Conservation (phyloP, 2,329 filamentous ascomycete genomes). For the Teratosphaeria epicoccoides region DNA sequence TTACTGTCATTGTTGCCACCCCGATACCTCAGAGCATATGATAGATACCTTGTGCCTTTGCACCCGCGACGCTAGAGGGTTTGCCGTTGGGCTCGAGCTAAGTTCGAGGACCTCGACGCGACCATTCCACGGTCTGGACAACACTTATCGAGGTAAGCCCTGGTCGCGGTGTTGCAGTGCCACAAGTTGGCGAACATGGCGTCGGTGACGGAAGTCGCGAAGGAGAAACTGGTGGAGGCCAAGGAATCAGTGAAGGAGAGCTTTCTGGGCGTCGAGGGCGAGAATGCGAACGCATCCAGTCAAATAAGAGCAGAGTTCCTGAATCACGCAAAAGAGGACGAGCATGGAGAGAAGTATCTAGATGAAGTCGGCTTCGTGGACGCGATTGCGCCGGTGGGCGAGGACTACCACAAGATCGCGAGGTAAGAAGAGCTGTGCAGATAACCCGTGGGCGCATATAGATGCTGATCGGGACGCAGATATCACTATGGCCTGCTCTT, state of each 20-base stretch:
- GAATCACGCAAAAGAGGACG: conserved; percentile 64
- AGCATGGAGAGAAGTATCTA: conserved; percentile 69
- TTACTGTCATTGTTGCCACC: too few relatives aligned
- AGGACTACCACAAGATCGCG: conserved; percentile 97
- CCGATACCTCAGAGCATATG: too few relatives aligned
- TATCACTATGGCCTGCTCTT: conserved; percentile 86
- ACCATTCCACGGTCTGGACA: too few relatives aligned
- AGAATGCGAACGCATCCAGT: conserved; percentile 51
- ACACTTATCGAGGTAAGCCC: neutral
- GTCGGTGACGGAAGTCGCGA: conserved; percentile 59
- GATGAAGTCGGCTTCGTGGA: conserved; percentile 78
- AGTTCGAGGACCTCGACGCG: too few relatives aligned
- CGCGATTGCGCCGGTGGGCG: conserved; percentile 71
- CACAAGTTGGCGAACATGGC: conserved; percentile 23
- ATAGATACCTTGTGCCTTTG: too few relatives aligned
- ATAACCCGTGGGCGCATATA: neutral
- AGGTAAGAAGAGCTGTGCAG: conserved; percentile 27
- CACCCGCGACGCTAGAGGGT: too few relatives aligned
- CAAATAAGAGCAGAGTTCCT: conserved; percentile 69
- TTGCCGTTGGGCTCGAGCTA: too few relatives aligned
- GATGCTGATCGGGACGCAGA: neutral
- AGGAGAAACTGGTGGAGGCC: conserved; percentile 27
- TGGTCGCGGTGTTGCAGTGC: conserved; percentile 19
- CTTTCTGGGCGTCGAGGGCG: conserved; percentile 52
- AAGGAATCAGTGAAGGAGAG: conserved; percentile 18